Evolutionary conservation across 805 yeast genomes (phyloP).

Genomic region (Cyberlindnera mrakii): DNA sequence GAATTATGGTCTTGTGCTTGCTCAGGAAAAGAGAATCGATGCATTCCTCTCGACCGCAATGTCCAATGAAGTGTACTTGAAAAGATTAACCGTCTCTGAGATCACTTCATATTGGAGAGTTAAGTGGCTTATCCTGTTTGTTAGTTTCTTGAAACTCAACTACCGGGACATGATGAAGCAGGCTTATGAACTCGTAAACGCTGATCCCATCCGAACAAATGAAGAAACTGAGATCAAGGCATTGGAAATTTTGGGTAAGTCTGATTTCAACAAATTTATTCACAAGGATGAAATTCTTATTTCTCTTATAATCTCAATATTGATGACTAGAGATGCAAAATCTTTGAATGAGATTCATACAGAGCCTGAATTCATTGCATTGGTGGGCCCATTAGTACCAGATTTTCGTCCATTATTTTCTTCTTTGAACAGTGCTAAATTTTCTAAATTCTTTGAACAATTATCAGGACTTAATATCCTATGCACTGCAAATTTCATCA

Average conservation of each 20-base stretch:
- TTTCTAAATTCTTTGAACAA: constrained; percentile 13
- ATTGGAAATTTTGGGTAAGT: constrained; percentile 12
- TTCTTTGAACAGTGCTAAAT: constrained; percentile 23
- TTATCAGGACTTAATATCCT: constrained; percentile 14
- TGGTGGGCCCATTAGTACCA: constrained; percentile 19
- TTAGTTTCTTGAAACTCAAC: constrained; percentile 19
- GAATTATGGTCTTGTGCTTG: constrained; percentile 5
- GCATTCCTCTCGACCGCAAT: constrained; percentile 16
- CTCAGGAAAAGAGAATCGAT: constrained; percentile 22
- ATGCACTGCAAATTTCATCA: constrained; percentile 14
- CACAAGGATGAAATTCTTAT: constrained; percentile 17
- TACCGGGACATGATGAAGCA: constrained; percentile 15
- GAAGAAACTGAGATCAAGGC: constrained; percentile 14
- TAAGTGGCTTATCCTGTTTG: constrained; percentile 18
- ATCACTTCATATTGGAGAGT: constrained; percentile 23
- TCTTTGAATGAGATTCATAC: constrained; percentile 14
- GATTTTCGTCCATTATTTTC: constrained; percentile 20
- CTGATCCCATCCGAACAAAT: constrained; percentile 14
- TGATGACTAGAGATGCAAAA: constrained; percentile 13
- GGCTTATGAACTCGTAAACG: constrained; percentile 11
- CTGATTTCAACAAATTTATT: constrained; percentile 16
- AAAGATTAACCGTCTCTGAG: constrained; percentile 20
- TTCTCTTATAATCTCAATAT: constrained; percentile 16
- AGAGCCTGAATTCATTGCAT: constrained; percentile 11
- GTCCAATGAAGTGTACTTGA: constrained; percentile 19